Evolutionary conservation across 345 rosid genomes (phyloP), one percentile per base, ranked within the genome.

Genomic region (Salix exigua): DNA sequence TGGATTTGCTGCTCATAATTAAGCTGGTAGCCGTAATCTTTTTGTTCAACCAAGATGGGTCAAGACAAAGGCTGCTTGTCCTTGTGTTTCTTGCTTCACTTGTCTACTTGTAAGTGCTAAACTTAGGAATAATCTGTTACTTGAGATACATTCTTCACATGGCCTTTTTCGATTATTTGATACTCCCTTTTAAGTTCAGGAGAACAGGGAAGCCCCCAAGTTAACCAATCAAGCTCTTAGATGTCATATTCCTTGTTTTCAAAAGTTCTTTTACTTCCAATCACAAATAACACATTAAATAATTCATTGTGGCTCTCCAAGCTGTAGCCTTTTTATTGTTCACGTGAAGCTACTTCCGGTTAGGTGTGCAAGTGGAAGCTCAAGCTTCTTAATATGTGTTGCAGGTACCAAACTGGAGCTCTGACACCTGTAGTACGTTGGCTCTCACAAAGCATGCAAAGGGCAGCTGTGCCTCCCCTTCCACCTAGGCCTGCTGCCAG

Each of bases 401-500:
- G 82, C 87, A 96, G 99, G 76, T 94, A 96, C 83, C 98, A 94
- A 86, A 94, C 98, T 58, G 99, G 98, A 77, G 99, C 97, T 73
- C 93, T 96, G 38, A 85, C 99, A 60, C 98, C 99, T 2, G 83
- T 96, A 77, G 82, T 94, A 35, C 86, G 90, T 75, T 88, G 97
- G 99, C 95, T 96, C 63, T 91, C 98, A 19, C 97, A 92, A 83
- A 93, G 97, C 74, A 96, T 94, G 99, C 97, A 90, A 70, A 96
- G 99, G 84, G 98, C 97, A 26, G 99, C 97, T 63, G 90, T 89
- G 19, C 97, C 97, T 79, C 97, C 98, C 74, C 88, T 62, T 62
- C 94, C 86, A 65, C 92, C 89, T 0, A 86, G 92, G 85, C 91
- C 97, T 44, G 95, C 89, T 80, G 87, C 53, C 0, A 83, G 92